These are phyloP conservation scores for Tilletia indica DNA, from an alignment of 1,284 basidiomycete genomes.

Conservation along the genomic window DNA sequence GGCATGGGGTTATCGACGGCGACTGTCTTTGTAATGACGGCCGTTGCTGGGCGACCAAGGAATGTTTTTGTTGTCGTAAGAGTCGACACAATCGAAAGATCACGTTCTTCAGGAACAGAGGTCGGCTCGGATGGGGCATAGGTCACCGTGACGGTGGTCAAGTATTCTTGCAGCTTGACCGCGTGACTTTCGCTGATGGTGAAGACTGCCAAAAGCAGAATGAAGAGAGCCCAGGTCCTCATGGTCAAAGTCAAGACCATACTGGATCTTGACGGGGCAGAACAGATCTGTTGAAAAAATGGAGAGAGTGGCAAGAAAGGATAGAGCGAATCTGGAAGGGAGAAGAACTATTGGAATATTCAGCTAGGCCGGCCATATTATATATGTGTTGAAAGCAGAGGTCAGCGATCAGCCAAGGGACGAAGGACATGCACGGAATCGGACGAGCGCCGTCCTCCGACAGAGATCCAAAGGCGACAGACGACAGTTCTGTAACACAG, in stretches of 20 bases:
- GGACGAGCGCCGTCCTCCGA: no score
- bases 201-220: not conserved
- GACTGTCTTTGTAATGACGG: not conserved
- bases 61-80: not conserved
- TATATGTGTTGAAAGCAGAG: no score
- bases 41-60: not conserved
- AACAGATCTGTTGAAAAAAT: not conserved
- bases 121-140: not conserved
- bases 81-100: not conserved
- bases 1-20: constrained; percentile 6
- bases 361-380: no score
- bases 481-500: no score
- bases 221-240: not conserved
- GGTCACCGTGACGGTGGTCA: constrained; percentile 1
- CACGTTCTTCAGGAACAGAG: constrained; percentile 3
- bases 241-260: not conserved
- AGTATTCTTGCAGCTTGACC: not conserved
- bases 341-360: not conserved
- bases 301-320: not conserved
- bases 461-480: no score
- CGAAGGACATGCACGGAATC: no score
- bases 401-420: no score
- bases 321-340: not conserved
- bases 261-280: no score
- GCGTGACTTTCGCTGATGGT: not conserved